Evolutionary conservation across 805 yeast genomes (phyloP).

Genomic region (Tetrapisispora taiwanensis): DNA sequence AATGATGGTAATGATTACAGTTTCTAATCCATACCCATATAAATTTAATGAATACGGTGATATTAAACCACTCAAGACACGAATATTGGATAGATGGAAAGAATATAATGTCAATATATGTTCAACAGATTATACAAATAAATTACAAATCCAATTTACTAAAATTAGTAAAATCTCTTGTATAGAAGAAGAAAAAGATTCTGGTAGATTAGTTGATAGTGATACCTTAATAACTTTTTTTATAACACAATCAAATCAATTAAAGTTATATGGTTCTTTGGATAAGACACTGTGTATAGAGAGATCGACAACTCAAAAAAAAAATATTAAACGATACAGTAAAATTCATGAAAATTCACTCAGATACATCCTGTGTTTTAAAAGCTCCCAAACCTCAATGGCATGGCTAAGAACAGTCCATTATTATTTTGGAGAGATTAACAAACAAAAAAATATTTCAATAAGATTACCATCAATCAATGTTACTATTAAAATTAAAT

Average conservation of each 20-base stretch:
- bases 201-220: background rate
- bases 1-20: slow-evolving; percentile 56
- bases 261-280: slow-evolving; percentile 49
- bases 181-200: background rate
- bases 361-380: slow-evolving; percentile 48
- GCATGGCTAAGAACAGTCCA: slow-evolving; percentile 56
- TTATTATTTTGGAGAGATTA: slow-evolving; percentile 36
- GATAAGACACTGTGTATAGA: slow-evolving; percentile 52
- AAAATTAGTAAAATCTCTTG: background rate
- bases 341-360: slow-evolving; percentile 3
- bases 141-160: slow-evolving; percentile 30
- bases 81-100: slow-evolving; percentile 63
- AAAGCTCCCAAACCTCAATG: slow-evolving; percentile 42
- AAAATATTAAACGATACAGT: background rate
- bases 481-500: slow-evolving; percentile 20
- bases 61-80: slow-evolving; percentile 40
- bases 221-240: background rate
- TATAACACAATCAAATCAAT: slow-evolving; percentile 9
- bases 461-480: slow-evolving; percentile 37
- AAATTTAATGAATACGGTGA: slow-evolving; percentile 33
- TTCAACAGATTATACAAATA: slow-evolving; percentile 40
- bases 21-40: slow-evolving; percentile 9
- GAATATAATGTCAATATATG: slow-evolving; percentile 69
- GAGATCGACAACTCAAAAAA: slow-evolving; percentile 6
- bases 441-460: slow-evolving; percentile 35